phyloP scores from a whole-genome alignment of 768 basidiomycete species.

The Mycena amicta region DNA sequence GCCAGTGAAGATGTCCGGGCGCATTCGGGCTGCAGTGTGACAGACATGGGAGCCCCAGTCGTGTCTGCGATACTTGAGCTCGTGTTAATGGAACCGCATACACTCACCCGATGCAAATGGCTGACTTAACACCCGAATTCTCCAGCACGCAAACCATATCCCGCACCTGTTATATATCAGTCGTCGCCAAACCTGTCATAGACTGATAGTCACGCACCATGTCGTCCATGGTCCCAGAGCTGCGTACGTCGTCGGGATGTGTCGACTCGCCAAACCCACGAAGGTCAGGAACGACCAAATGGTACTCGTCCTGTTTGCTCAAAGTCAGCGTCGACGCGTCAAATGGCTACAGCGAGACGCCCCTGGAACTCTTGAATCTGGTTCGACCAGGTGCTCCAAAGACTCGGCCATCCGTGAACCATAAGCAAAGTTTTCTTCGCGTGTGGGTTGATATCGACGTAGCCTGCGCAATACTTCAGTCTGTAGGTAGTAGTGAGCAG shows the following conservation, averaged over 20 bases:
- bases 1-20: conserved; percentile 64
- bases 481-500: not conserved
- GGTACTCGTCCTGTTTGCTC: conserved; percentile 54
- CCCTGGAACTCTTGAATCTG: conserved; percentile 71
- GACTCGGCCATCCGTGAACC: conserved; percentile 79
- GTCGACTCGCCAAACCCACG: conserved; percentile 74
- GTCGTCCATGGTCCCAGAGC: conserved; percentile 63
- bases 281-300: conserved; percentile 60
- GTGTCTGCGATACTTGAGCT: conserved; percentile 46
- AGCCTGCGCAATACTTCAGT: conserved; percentile 43
- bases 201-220: conserved; percentile 60
- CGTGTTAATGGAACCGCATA: not conserved
- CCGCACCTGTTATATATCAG: no score
- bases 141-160: conserved; percentile 66
- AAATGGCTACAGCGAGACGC: not conserved
- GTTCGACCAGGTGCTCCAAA: conserved; percentile 76
- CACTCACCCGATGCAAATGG: conserved; percentile 68
- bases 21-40: conserved; percentile 66
- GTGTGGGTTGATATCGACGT: conserved; percentile 61
- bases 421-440: conserved; percentile 58
- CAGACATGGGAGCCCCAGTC: conserved; percentile 76
- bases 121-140: conserved; percentile 48
- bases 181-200: no score
- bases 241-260: conserved; percentile 62
- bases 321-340: not conserved